Conservation (phyloP, 495 filamentous ascomycete genomes). For the Astrothelium macrocarpum region DNA sequence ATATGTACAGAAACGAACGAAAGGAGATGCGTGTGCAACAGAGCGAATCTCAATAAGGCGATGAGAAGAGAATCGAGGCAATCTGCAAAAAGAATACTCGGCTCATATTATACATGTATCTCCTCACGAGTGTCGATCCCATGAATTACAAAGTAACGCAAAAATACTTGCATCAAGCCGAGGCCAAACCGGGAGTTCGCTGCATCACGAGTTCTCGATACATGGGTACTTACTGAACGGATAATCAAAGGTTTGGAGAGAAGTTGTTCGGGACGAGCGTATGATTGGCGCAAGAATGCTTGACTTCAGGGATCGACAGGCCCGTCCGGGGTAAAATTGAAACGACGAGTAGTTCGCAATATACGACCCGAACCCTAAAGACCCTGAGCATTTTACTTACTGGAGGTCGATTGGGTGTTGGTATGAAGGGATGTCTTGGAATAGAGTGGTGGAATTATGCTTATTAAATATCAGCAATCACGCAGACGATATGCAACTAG, state of each 20-base stretch:
- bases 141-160: neutral
- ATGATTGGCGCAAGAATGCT: slow-evolving; percentile 4
- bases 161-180: neutral
- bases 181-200: neutral
- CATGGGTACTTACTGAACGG: neutral
- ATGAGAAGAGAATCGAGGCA: neutral
- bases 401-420: no score
- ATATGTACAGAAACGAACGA: slow-evolving; percentile 4
- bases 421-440: no score
- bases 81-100: no score
- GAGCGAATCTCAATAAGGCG: neutral
- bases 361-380: slow-evolving; percentile 3
- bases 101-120: neutral
- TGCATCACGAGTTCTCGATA: neutral
- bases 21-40: no score
- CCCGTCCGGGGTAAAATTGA: slow-evolving; percentile 1
- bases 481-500: no score
- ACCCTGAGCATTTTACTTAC: no score
- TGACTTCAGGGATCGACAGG: neutral
- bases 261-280: no score
- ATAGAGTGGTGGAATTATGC: no score
- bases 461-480: no score
- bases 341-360: slow-evolving; percentile 1
- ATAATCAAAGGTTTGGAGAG: neutral
- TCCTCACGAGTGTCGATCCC: neutral